These are phyloP conservation scores for Phytophthora boehmeriae DNA, from an alignment of 352 stramenopile species.

Conservation along the genomic window DNA sequence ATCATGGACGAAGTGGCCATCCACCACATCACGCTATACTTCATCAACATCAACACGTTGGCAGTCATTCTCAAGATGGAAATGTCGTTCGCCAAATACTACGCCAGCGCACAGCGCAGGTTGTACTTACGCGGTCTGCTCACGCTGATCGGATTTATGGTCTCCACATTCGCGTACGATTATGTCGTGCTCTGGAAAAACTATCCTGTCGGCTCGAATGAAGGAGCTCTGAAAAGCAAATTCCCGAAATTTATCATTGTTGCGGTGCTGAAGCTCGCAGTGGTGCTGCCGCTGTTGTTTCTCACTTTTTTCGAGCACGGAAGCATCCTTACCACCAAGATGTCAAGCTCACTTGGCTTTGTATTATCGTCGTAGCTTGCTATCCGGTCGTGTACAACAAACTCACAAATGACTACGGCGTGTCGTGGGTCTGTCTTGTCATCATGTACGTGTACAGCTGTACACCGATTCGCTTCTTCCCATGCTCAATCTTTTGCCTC, in stretches of 20 bases:
- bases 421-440: constrained; percentile 81
- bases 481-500: constrained; percentile 73
- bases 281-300: constrained; percentile 67
- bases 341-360: constrained; percentile 77
- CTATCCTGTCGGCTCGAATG: constrained; percentile 46
- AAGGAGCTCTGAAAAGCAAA: constrained; percentile 27
- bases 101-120: constrained; percentile 68
- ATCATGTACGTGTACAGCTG: constrained; percentile 90
- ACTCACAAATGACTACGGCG: constrained; percentile 79
- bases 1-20: constrained; percentile 86
- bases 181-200: constrained; percentile 72
- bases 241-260: constrained; percentile 74
- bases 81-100: constrained; percentile 79
- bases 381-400: constrained; percentile 88
- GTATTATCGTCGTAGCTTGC: constrained; percentile 55
- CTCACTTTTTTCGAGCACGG: constrained; percentile 71
- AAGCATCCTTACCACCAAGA: constrained; percentile 67
- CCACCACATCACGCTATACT: constrained; percentile 81
- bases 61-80: constrained; percentile 80
- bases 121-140: constrained; percentile 68
- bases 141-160: constrained; percentile 71
- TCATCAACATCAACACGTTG: constrained; percentile 79
- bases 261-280: constrained; percentile 59
- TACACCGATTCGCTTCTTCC: constrained; percentile 82
- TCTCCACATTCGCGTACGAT: constrained; percentile 74